Percentiles rank a stretch among this genome's conserved stretches.
Conservation (phyloP, 2,329 filamentous ascomycete genomes). For the Botryotinia calthae region DNA sequence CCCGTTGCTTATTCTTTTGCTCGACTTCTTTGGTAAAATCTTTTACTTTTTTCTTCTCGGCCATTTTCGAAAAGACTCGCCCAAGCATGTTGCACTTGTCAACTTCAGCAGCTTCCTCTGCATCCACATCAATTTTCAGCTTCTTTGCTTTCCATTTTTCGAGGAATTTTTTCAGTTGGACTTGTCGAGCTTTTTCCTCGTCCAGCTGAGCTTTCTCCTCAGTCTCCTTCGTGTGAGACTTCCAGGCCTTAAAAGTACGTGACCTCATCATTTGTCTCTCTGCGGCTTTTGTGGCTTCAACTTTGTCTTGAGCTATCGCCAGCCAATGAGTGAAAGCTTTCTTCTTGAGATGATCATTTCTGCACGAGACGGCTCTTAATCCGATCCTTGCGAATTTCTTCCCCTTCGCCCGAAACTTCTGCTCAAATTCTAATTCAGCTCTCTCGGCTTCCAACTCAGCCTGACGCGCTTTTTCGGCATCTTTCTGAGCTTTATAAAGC, state of each 20-base stretch:
- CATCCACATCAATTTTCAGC: conserved; percentile 29
- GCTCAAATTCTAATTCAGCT: conserved; percentile 14
- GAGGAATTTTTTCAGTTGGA: conserved; percentile 54
- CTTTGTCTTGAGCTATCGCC: conserved; percentile 60
- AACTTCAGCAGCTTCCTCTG: conserved; percentile 35
- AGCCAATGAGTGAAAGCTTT: conserved; percentile 70
- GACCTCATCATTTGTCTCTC: conserved; percentile 68
- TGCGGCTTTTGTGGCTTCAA: conserved; percentile 64
- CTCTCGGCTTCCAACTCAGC: conserved; percentile 8
- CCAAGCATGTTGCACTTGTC: conserved; percentile 36
- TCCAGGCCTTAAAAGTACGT: conserved; percentile 68
- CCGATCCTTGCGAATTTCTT: conserved; percentile 56
- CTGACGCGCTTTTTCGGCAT: not conserved
- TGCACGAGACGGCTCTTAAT: conserved; percentile 58
- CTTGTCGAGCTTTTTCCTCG: conserved; percentile 47
- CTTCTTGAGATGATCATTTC: conserved; percentile 62
- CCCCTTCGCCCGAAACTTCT: conserved; percentile 43
- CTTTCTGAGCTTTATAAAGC: not conserved
- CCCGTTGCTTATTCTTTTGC: conserved; percentile 25
- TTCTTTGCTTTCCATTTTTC: conserved; percentile 44
- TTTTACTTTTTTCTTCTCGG: conserved; percentile 37
- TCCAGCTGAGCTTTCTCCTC: conserved; percentile 43
- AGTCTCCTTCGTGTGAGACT: conserved; percentile 52
- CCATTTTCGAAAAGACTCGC: conserved; percentile 39
- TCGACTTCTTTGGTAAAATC: conserved; percentile 29